Percentiles rank a stretch among this genome's conserved stretches.
phyloP scores from a whole-genome alignment of 495 filamentous ascomycete genomes.

The Penicillium turbatum region DNA sequence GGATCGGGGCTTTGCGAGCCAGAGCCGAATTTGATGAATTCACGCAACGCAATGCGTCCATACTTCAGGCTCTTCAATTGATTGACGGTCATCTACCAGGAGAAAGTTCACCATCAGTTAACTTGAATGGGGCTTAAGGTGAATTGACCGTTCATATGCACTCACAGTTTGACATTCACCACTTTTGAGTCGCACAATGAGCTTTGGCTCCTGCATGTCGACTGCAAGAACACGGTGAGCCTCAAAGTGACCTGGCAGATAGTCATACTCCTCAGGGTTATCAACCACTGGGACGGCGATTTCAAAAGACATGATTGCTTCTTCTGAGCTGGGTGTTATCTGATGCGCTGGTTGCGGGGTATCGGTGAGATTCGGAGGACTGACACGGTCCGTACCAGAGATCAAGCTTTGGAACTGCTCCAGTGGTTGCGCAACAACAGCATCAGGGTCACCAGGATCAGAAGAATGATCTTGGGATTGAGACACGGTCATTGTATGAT shows the following conservation, averaged over 20 bases:
- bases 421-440: conserved; percentile 17
- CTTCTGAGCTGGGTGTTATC: not conserved
- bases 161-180: conserved; percentile 44
- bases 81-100: conserved; percentile 22
- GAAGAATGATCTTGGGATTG: not conserved
- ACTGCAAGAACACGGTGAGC: conserved; percentile 39
- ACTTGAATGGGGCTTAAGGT: not conserved
- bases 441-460: conserved; percentile 16
- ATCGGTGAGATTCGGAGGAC: not conserved
- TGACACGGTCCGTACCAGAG: not conserved
- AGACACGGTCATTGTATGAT: not conserved
- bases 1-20: conserved; percentile 18
- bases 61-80: conserved; percentile 32
- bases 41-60: conserved; percentile 27
- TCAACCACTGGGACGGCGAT: conserved; percentile 32
- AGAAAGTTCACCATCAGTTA: conserved; percentile 10
- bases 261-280: conserved; percentile 45
- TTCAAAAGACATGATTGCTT: conserved; percentile 26
- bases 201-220: conserved; percentile 26
- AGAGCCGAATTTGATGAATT: conserved; percentile 18
- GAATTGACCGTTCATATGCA: not conserved
- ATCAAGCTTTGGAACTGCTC: conserved; percentile 11
- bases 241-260: conserved; percentile 42
- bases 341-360: not conserved
- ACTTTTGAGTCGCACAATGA: conserved; percentile 45